A percentile compares a stretch with the other conserved stretches of the same genome.
These are phyloP conservation scores for Leucogyrophana mollusca DNA, from an alignment of 768 basidiomycete species.

Conservation along the genomic window DNA sequence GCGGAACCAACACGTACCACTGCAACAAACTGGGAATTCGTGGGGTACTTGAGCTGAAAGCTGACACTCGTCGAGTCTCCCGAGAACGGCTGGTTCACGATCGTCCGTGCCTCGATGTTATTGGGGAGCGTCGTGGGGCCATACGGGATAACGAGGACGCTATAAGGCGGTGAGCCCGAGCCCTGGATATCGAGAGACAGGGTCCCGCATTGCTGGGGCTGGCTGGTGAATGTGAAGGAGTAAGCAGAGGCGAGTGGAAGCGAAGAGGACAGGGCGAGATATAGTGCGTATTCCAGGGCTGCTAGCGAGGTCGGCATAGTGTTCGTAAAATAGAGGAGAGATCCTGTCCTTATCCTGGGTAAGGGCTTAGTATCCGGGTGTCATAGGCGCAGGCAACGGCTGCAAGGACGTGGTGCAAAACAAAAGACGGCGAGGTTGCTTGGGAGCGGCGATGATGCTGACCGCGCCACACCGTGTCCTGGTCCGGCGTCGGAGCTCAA, in stretches of 20 bases:
- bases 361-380: too few relatives aligned
- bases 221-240: conserved; percentile 40
- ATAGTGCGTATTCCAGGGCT: conserved; percentile 4
- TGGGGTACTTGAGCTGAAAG: conserved; percentile 65
- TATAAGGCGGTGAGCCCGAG: conserved; percentile 66
- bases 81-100: conserved; percentile 54
- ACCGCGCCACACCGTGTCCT: too few relatives aligned
- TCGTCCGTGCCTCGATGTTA: conserved; percentile 61
- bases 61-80: conserved; percentile 36
- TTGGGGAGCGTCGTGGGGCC: conserved; percentile 62
- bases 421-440: too few relatives aligned
- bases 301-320: conserved; percentile 9
- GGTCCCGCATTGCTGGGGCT: conserved; percentile 66
- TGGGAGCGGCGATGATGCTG: too few relatives aligned
- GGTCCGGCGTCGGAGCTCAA: too few relatives aligned
- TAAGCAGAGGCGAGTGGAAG: conserved; percentile 35
- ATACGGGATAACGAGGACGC: conserved; percentile 63
- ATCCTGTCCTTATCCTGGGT: too few relatives aligned
- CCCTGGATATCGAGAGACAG: conserved; percentile 61
- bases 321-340: conserved; percentile 6
- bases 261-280: conserved; percentile 17
- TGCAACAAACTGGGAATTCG: conserved; percentile 70
- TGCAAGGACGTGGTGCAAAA: too few relatives aligned
- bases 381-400: too few relatives aligned
- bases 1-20: conserved; percentile 53